Conservation (phyloP, 352 stramenopile species). For the Globisporangium irregulare region DNA sequence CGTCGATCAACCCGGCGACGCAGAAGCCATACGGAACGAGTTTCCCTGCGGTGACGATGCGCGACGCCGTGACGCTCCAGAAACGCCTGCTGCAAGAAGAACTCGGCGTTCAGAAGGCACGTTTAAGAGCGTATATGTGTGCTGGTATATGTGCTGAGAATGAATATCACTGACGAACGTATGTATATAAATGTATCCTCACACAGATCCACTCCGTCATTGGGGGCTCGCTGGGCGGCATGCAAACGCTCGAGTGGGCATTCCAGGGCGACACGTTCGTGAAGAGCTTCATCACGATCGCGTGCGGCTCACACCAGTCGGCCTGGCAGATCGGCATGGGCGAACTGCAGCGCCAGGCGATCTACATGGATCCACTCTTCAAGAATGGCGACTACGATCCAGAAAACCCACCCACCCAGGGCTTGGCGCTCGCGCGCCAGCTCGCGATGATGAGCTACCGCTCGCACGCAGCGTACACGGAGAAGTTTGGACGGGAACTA, state of each 20-base stretch:
- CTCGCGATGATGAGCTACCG: constrained; percentile 98
- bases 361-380: constrained; percentile 95
- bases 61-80: constrained; percentile 92
- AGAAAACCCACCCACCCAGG: constrained; percentile 57
- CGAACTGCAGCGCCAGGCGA: constrained; percentile 94
- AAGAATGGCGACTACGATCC: constrained; percentile 73
- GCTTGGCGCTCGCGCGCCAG: constrained; percentile 91
- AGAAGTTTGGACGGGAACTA: constrained; percentile 90
- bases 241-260: constrained; percentile 97
- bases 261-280: constrained; percentile 87
- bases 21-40: constrained; percentile 74
- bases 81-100: constrained; percentile 87
- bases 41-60: constrained; percentile 91
- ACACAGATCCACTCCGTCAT: constrained; percentile 81
- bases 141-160: no score
- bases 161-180: no score
- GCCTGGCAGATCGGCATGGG: constrained; percentile 96
- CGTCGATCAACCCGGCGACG: constrained; percentile 74
- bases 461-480: constrained; percentile 87
- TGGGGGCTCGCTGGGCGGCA: constrained; percentile 95
- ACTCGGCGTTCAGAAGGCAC: constrained; percentile 73
- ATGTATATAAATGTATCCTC: neutral
- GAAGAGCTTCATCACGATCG: constrained; percentile 90
- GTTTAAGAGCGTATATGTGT: neutral
- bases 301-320: constrained; percentile 92